Conservation (phyloP, 768 basidiomycete genomes). For the Trametopsis cervina region DNA sequence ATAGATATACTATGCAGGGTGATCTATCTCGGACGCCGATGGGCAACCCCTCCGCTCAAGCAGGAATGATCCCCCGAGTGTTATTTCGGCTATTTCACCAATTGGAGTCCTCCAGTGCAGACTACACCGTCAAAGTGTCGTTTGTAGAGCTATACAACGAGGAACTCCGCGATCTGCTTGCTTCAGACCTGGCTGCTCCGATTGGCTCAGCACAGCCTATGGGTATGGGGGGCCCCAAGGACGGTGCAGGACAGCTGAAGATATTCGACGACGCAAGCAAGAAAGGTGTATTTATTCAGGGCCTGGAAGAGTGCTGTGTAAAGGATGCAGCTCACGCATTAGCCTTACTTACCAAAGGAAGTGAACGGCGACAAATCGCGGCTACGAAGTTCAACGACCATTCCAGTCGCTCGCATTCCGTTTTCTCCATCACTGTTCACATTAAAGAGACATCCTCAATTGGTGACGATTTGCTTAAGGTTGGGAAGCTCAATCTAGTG, state of each 20-base stretch:
- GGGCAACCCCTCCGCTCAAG: slow-evolving; percentile 81
- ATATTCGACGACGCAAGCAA: slow-evolving; percentile 91
- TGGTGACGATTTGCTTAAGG: slow-evolving; percentile 85
- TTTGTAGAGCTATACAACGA: slow-evolving; percentile 98
- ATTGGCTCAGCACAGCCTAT: slow-evolving; percentile 67
- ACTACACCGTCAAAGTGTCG: slow-evolving; percentile 91
- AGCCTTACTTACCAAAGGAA: slow-evolving; percentile 80
- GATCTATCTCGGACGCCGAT: slow-evolving; percentile 77
- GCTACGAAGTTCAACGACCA: slow-evolving; percentile 98
- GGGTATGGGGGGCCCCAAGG: slow-evolving; percentile 55
- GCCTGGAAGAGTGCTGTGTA: slow-evolving; percentile 85
- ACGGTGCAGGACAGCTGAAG: slow-evolving; percentile 58
- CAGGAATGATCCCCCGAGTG: slow-evolving; percentile 94
- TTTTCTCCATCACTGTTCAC: slow-evolving; percentile 95
- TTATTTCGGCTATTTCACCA: slow-evolving; percentile 88
- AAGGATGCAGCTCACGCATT: slow-evolving; percentile 80
- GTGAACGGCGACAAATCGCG: slow-evolving; percentile 85
- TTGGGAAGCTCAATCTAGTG: slow-evolving; percentile 95
- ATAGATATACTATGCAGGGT: slow-evolving; percentile 94
- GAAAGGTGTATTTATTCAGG: slow-evolving; percentile 89
- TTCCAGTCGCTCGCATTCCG: slow-evolving; percentile 94
- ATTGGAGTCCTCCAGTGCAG: slow-evolving; percentile 67
- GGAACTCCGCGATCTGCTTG: slow-evolving; percentile 90
- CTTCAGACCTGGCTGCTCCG: slow-evolving; percentile 68
- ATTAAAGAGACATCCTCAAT: slow-evolving; percentile 72